These are phyloP conservation scores for Leccinum variicolor DNA, from an alignment of 768 basidiomycete genomes.

Conservation along the genomic window DNA sequence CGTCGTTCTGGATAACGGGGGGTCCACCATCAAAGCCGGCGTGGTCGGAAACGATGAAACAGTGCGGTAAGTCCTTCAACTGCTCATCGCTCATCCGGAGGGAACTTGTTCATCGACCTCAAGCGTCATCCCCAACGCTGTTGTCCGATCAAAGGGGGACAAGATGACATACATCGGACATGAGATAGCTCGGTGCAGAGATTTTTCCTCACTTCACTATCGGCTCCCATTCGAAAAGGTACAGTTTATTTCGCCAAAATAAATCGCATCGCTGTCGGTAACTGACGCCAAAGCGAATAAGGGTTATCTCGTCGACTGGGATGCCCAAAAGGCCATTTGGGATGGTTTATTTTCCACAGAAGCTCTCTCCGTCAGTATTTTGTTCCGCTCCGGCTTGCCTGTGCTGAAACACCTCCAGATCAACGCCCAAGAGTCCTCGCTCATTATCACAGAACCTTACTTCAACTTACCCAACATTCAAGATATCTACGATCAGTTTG, in stretches of 20 bases:
- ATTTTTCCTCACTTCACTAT: constrained; percentile 79
- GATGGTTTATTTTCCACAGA: constrained; percentile 81
- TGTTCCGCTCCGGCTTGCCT: neutral
- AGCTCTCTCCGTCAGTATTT: constrained; percentile 53
- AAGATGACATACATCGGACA: constrained; percentile 82
- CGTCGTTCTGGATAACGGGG: constrained; percentile 87
- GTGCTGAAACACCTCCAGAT: constrained; percentile 43
- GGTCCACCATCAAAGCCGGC: constrained; percentile 76
- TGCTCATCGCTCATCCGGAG: neutral
- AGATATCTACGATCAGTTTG: constrained; percentile 90
- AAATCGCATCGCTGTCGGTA: neutral
- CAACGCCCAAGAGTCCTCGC: constrained; percentile 65
- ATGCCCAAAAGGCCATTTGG: constrained; percentile 92
- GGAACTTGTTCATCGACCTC: constrained; percentile 1
- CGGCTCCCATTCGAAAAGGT: constrained; percentile 89
- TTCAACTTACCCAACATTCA: constrained; percentile 92
- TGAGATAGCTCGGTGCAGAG: constrained; percentile 71
- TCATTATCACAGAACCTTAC: constrained; percentile 91
- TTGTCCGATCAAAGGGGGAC: constrained; percentile 83
- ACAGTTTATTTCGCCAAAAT: constrained; percentile 2
- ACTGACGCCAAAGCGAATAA: constrained; percentile 34
- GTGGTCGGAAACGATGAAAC: constrained; percentile 35
- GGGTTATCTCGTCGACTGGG: constrained; percentile 96
- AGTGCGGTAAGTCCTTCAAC: constrained; percentile 19
- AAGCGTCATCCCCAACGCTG: constrained; percentile 77